phyloP scores from a whole-genome alignment of 345 rosid species.

The Hypericum androsaemum region DNA sequence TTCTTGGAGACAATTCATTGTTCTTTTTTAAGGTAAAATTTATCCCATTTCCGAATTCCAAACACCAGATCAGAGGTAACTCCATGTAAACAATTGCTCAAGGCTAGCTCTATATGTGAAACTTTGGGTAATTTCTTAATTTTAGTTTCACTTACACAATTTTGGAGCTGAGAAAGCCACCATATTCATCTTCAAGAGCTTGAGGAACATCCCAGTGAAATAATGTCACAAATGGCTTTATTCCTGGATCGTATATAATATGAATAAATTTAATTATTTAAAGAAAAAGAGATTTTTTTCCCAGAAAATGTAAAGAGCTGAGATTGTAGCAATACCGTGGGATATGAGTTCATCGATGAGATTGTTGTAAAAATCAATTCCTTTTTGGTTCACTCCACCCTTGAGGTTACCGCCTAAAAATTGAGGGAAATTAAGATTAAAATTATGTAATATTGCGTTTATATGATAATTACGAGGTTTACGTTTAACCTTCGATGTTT shows the following conservation, averaged over 20 bases:
- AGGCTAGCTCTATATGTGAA: no score
- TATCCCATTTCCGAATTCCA: no score
- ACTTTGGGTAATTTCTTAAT: no score
- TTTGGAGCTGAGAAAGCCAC: conserved; percentile 2
- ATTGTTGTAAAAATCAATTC: conserved; percentile 3
- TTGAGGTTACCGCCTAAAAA: neutral
- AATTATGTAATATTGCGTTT: no score
- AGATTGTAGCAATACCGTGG: neutral
- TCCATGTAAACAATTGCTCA: no score
- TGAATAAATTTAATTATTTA: neutral
- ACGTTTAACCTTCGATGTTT: no score
- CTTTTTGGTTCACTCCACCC: neutral
- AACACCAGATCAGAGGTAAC: no score
- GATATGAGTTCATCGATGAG: neutral
- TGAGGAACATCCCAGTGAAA: conserved; percentile 3
- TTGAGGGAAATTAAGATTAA: no score
- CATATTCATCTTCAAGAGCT: conserved; percentile 2
- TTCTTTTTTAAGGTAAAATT: no score
- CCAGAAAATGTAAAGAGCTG: no score
- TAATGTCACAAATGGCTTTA: neutral
- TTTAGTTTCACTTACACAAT: neutral
- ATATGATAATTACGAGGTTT: no score
- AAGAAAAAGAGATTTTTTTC: neutral
- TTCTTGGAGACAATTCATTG: no score
- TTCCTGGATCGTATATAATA: neutral